A percentile compares a stretch with the other conserved stretches of the same genome.
These are phyloP conservation scores for Penicillium chermesinum DNA, from an alignment of 495 filamentous ascomycete genomes.

Conservation along the genomic window DNA sequence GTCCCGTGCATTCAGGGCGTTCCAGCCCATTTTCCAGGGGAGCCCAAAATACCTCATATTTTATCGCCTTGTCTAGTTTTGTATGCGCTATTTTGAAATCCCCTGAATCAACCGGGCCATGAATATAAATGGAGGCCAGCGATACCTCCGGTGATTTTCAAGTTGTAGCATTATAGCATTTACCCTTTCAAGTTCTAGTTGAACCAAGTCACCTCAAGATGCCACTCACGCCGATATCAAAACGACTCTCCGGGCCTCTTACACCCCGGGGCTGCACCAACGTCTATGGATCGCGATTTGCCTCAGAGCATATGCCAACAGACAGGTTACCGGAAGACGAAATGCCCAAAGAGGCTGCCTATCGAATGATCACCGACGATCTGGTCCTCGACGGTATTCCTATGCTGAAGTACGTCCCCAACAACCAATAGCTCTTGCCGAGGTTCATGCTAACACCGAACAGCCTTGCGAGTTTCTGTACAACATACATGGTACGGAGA, in stretches of 20 bases:
- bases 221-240: not conserved
- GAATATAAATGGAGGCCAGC: too few relatives aligned
- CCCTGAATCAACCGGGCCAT: too few relatives aligned
- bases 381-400: slow-evolving; percentile 10
- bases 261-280: slow-evolving; percentile 1
- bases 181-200: too few relatives aligned
- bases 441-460: too few relatives aligned
- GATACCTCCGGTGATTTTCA: too few relatives aligned
- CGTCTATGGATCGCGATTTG: slow-evolving; percentile 17
- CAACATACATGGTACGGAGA: slow-evolving; percentile 17
- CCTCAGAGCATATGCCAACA: slow-evolving; percentile 7
- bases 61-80: slow-evolving; percentile 1
- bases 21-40: too few relatives aligned
- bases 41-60: too few relatives aligned
- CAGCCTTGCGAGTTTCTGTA: slow-evolving; percentile 18
- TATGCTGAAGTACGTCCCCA: slow-evolving; percentile 8
- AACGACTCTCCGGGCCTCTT: not conserved
- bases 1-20: too few relatives aligned
- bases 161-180: too few relatives aligned
- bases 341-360: slow-evolving; percentile 15
- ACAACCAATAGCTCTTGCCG: not conserved
- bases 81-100: slow-evolving; percentile 6
- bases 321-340: slow-evolving; percentile 7
- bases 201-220: not conserved
- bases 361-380: slow-evolving; percentile 16